Percentiles rank a stretch among this genome's conserved stretches.
phyloP scores from a whole-genome alignment of 768 basidiomycete species.

The Lenzites betulinus region DNA sequence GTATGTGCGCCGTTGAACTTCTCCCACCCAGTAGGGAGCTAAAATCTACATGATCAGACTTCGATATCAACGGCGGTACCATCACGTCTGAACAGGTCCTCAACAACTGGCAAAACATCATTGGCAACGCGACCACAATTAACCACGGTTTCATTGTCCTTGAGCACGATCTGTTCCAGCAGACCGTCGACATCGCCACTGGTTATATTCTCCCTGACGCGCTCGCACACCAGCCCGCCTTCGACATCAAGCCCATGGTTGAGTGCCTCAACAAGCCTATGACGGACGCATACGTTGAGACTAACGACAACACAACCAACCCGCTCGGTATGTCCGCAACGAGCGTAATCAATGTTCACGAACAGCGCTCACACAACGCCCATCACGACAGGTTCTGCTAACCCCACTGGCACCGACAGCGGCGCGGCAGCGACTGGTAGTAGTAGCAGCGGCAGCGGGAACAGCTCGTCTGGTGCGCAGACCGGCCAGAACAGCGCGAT shows the following conservation, averaged over 20 bases:
- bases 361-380: conserved; percentile 29
- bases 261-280: conserved; percentile 61
- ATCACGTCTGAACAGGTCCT: conserved; percentile 60
- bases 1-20: no score
- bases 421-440: conserved; percentile 34
- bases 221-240: conserved; percentile 59
- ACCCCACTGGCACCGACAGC: conserved; percentile 31
- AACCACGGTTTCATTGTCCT: conserved; percentile 86
- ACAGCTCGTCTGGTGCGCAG: conserved; percentile 12
- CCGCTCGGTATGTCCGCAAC: conserved; percentile 40
- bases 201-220: conserved; percentile 87
- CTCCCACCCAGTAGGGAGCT: no score
- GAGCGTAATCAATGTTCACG: neutral
- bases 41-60: conserved; percentile 61
- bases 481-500: conserved; percentile 15
- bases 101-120: conserved; percentile 73
- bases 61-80: conserved; percentile 71
- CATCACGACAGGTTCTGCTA: conserved; percentile 13
- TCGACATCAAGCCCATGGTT: conserved; percentile 73
- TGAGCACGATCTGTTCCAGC: conserved; percentile 85
- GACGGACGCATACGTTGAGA: conserved; percentile 78
- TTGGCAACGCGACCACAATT: conserved; percentile 58
- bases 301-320: conserved; percentile 69
- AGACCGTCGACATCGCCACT: conserved; percentile 81
- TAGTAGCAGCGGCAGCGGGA: conserved; percentile 7